Evolutionary conservation across 352 stramenopile species (phyloP), one percentile per base, ranked within the genome.

Genomic region (Phytophthora syringae): DNA sequence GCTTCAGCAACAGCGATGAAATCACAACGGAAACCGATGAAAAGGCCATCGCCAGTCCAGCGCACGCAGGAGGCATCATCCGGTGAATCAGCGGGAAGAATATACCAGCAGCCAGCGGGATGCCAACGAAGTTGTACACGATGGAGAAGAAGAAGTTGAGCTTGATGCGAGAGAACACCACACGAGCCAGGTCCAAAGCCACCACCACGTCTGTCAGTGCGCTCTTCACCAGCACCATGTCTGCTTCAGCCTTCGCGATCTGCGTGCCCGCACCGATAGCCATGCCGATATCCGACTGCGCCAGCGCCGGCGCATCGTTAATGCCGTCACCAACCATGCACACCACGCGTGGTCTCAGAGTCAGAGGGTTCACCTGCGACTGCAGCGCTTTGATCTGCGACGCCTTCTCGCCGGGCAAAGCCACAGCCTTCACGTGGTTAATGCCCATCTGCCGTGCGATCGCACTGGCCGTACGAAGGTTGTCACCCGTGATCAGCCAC

Each of bases 321-420:
- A 99, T 97, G 25, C 95, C 95, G 61, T 98, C 94, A 21, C 95
- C 94, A 48, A 97, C 86, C 85, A 98, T 97, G 37, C 84, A 92
- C 10, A 98, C 76, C 15, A 98, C 82, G 44, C 90, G 80, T 22
- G 86, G 76, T 59, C 86, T 91, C 63, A 80, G 66, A 1, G 88
- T 97, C n/a, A 81, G 12, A 1, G 84, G 78, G 30, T 88, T 90
- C 53, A 90, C 69, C 22, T 81, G 84, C 67, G 70, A 70, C 68
- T 97, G 85, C 22, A 95, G 56, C 5, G 78, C 81, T 62, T 92
- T 93, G 59, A 99, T 94, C 67, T 95, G 92, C 45, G 94, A 79
- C 4, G 97, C 85, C 67, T 99, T 99, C 67, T 99, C 93, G 42
- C 95, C 93, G 2, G 96, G 96, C 3, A 98, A 77, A 20, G 98